Evolutionary conservation across 1,284 basidiomycete genomes (phyloP), one percentile per base, ranked within the genome.

Genomic region (Tilletia setariae): DNA sequence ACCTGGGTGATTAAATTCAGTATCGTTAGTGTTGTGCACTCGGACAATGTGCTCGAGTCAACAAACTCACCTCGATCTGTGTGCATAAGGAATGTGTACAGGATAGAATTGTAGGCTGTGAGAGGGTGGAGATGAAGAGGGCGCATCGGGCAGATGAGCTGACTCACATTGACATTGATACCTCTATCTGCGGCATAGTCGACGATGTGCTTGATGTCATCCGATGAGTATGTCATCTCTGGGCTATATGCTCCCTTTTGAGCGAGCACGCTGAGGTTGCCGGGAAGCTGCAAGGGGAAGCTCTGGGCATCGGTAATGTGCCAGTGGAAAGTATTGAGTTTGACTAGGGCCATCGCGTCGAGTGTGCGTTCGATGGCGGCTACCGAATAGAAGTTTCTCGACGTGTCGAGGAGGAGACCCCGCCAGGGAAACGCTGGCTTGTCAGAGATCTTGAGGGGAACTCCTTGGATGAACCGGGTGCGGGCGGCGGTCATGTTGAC

Each of bases 281-380:
- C 82, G 40, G 86, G 44, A 19, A 84, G 74, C 1, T 69, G 84
- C 19, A 93, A 85, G 0, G 91, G 91, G 86, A 91, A 94, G 69
- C 88, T 89, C 67, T 75, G 74, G 1, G 76, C 71, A 62, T 82
- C 79, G 15, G 90, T 89, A 64, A 90, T 86, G 78, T 93, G 91
- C 91, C 90, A 91, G 80, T 92, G 90, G 83, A 92, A 88, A 11
- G 72, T 68, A 69, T 85, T 79, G 65, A 91, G 88, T 85, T 96
- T 96, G 74, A 90, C 90, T 87, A 88, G 89, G 70, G 89, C 89
- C 92, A 94, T 93, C 1, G 90, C 89, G 73, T 93, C 90, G 21
- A 96, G 82, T 7, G 89, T 90, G 40, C 89, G 87, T 68, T 89
- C 86, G 77, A 94, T 87, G 74, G 90, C 89, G 0, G 79, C 9